Percentiles rank a stretch among this genome's conserved stretches.
Conservation (phyloP, 164 flowering plant species). For the Santalum album region DNA sequence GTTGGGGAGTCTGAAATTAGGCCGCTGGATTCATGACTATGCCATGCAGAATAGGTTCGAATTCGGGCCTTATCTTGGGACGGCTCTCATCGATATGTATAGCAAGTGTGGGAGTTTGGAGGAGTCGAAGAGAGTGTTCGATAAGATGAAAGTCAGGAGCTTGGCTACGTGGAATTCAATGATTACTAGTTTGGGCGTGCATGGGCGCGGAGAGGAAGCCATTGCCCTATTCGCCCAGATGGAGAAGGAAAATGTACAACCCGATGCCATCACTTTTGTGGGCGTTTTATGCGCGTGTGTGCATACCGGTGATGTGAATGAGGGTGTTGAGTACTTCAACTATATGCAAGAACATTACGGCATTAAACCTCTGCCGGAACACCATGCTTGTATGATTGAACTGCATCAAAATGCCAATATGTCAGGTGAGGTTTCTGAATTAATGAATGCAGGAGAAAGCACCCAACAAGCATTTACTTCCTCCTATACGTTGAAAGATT, state of each 20-base stretch:
- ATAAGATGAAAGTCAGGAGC: conserved; percentile 35
- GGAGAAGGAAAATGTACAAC: conserved; percentile 33
- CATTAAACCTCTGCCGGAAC: conserved; percentile 35
- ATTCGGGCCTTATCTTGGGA: conserved; percentile 44
- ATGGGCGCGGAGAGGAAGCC: conserved; percentile 51
- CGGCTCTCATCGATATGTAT: conserved; percentile 66
- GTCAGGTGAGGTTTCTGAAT: no score
- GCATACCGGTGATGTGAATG: conserved; percentile 21
- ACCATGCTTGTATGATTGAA: conserved; percentile 37
- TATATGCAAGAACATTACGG: conserved; percentile 38
- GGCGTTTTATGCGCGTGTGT: conserved; percentile 56
- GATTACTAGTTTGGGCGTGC: conserved; percentile 72
- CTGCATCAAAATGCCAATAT: conserved; percentile 20
- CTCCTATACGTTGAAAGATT: no score
- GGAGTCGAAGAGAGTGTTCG: conserved; percentile 46
- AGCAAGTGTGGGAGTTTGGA: conserved; percentile 66
- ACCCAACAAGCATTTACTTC: no score
- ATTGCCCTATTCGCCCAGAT: conserved; percentile 34
- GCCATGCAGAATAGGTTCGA: conserved; percentile 34
- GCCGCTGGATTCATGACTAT: conserved; percentile 47
- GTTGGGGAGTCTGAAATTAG: conserved; percentile 46
- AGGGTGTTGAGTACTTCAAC: conserved; percentile 31
- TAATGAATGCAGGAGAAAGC: no score
- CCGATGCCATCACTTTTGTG: conserved; percentile 55
- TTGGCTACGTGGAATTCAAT: conserved; percentile 67